Conservation (phyloP, 2,329 filamentous ascomycete species). For the Xylaria sp. region DNA sequence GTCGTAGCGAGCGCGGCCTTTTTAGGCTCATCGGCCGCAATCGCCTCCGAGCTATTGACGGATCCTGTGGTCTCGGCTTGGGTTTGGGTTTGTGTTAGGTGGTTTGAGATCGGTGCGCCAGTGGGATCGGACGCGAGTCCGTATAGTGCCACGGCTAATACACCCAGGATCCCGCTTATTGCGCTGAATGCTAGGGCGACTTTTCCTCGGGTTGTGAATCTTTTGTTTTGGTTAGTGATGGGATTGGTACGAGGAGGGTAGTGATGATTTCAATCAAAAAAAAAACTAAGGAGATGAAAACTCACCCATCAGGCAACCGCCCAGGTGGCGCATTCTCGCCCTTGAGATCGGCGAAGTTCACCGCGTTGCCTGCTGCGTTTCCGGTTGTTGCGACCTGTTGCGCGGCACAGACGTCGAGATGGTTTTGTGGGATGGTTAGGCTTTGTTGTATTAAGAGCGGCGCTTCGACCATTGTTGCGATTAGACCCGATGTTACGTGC, state of each 20-base stretch:
- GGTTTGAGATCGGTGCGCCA: slow-evolving; percentile 24
- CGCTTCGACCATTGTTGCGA: slow-evolving; percentile 71
- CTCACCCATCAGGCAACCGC: slow-evolving; percentile 69
- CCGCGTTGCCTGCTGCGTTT: slow-evolving; percentile 79
- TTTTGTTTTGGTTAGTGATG: slow-evolving; percentile 36
- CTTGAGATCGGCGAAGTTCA: slow-evolving; percentile 68
- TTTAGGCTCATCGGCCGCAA: slow-evolving; percentile 20
- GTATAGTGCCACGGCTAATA: slow-evolving; percentile 75
- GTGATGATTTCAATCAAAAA: too few species aligned
- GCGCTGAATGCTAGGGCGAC: slow-evolving; percentile 79
- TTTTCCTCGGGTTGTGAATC: slow-evolving; percentile 75
- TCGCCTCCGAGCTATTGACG: slow-evolving; percentile 25
- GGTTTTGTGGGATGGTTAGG: slow-evolving; percentile 67
- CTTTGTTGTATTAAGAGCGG: slow-evolving; percentile 69
- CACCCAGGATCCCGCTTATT: slow-evolving; percentile 73
- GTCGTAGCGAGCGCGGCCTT: neutral
- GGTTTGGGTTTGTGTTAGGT: neutral
- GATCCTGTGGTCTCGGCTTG: neutral
- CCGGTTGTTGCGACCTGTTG: slow-evolving; percentile 64
- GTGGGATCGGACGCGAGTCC: slow-evolving; percentile 55
- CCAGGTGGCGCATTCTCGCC: slow-evolving; percentile 67
- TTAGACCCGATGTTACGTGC: slow-evolving; percentile 75
- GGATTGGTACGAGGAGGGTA: neutral
- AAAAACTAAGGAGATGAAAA: too few species aligned
- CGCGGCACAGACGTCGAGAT: slow-evolving; percentile 66